phyloP scores from a whole-genome alignment of 306 rosid species.

The Trifolium fragiferum region DNA sequence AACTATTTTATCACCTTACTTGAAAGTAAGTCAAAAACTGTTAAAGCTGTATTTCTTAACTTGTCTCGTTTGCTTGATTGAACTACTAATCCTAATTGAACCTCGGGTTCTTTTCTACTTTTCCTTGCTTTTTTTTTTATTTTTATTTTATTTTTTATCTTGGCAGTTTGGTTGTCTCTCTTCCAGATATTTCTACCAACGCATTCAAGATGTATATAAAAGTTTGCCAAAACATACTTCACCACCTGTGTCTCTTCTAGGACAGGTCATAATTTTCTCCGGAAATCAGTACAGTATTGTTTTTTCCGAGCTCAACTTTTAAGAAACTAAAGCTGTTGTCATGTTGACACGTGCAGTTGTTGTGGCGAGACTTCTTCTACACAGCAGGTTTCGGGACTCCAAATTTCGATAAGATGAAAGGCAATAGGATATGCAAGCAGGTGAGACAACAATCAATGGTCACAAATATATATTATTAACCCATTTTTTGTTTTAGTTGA shows the following conservation, averaged over 20 bases:
- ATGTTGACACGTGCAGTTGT: constrained; percentile 53
- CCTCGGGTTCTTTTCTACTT: neutral
- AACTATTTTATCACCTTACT: constrained; percentile 85
- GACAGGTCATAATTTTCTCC: constrained; percentile 67
- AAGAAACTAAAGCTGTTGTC: constrained; percentile 44
- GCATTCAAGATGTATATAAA: constrained; percentile 70
- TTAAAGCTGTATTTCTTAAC: constrained; percentile 20
- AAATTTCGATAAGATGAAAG: constrained; percentile 82
- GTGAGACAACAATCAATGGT: constrained; percentile 44
- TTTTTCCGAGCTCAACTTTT: constrained; percentile 12
- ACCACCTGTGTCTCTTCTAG: constrained; percentile 89
- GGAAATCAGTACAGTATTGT: constrained; percentile 16
- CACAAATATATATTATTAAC: neutral
- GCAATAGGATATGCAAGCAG: constrained; percentile 91
- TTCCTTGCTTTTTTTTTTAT: constrained; percentile 30
- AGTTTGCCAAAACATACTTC: constrained; percentile 67
- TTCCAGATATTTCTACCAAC: constrained; percentile 82
- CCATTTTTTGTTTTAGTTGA: constrained; percentile 30
- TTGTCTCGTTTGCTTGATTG: constrained; percentile 27
- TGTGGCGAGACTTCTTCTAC: constrained; percentile 96
- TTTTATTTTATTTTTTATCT: no score
- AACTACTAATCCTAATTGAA: neutral
- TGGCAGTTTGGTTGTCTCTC: constrained; percentile 96
- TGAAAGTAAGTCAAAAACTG: constrained; percentile 70
- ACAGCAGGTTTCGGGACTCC: constrained; percentile 93